A percentile compares a stretch with the other conserved stretches of the same genome.
Conservation (phyloP, 1,284 basidiomycete species). For the Cutaneotrichosporon daszewskae region DNA sequence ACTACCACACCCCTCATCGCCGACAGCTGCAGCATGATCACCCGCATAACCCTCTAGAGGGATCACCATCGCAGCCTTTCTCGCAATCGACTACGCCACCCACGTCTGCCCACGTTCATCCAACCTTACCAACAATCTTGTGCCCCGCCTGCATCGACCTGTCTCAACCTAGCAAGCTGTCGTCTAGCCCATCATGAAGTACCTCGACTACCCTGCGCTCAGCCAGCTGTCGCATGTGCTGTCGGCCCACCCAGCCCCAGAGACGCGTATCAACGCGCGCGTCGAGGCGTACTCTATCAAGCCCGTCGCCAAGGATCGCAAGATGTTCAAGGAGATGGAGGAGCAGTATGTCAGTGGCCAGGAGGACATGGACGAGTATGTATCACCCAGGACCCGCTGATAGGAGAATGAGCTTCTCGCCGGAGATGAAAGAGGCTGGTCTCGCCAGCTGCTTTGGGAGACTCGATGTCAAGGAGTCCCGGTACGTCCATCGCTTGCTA, state of each 20-base stretch:
- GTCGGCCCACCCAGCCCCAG: conserved; percentile 62
- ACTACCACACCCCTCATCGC: neutral
- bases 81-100: no score
- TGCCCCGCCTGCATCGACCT: neutral
- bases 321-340: conserved; percentile 88
- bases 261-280: conserved; percentile 84
- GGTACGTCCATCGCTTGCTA: conserved; percentile 34
- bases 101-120: neutral
- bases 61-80: neutral
- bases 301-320: conserved; percentile 93
- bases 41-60: conserved; percentile 12
- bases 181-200: conserved; percentile 65
- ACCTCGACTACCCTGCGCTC: conserved; percentile 77
- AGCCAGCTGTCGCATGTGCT: conserved; percentile 74
- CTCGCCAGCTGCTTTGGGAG: conserved; percentile 46
- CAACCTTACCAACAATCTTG: neutral
- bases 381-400: conserved; percentile 5
- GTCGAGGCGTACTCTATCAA: conserved; percentile 98
- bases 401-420: conserved; percentile 43
- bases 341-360: conserved; percentile 59
- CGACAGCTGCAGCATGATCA: conserved; percentile 15
- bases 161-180: neutral
- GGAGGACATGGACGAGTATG: conserved; percentile 47
- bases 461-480: conserved; percentile 45
- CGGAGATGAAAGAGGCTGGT: conserved; percentile 46